Evolutionary conservation across 257 asterid genomes (phyloP).

Genomic region (Solanum medicagineum): DNA sequence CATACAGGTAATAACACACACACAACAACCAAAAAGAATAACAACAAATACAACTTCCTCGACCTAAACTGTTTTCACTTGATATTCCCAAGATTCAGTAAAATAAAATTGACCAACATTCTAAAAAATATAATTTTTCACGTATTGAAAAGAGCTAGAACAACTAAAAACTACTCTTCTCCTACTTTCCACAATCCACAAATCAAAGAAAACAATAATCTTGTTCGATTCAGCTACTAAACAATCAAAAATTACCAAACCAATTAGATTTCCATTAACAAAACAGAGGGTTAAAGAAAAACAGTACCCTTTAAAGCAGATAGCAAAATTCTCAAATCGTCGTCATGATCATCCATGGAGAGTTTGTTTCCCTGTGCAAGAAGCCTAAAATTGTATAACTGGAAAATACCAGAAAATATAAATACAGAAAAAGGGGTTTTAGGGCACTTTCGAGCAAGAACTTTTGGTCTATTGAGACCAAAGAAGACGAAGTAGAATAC

Average conservation of each 20-base stretch:
- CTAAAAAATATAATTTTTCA: neutral
- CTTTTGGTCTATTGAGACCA: neutral
- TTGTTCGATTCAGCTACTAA: neutral
- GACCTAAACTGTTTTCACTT: neutral
- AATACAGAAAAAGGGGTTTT: neutral
- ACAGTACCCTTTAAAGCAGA: neutral
- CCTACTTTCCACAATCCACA: neutral
- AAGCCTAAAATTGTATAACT: neutral
- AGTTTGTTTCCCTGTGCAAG: neutral
- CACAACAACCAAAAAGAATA: neutral
- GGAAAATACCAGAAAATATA: neutral
- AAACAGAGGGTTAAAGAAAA: neutral
- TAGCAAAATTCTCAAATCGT: neutral
- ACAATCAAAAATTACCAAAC: neutral
- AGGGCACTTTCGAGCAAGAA: neutral
- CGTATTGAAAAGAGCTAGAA: neutral
- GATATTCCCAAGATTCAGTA: neutral
- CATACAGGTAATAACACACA: neutral
- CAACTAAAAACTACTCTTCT: neutral
- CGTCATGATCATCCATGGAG: slow-evolving; percentile 2
- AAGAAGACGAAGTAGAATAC: neutral
- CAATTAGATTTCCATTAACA: neutral
- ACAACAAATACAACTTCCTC: neutral
- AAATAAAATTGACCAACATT: neutral
- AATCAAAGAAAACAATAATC: neutral